Evolutionary conservation across 2,329 filamentous ascomycete genomes (phyloP).

Genomic region (Penicillium sp.): DNA sequence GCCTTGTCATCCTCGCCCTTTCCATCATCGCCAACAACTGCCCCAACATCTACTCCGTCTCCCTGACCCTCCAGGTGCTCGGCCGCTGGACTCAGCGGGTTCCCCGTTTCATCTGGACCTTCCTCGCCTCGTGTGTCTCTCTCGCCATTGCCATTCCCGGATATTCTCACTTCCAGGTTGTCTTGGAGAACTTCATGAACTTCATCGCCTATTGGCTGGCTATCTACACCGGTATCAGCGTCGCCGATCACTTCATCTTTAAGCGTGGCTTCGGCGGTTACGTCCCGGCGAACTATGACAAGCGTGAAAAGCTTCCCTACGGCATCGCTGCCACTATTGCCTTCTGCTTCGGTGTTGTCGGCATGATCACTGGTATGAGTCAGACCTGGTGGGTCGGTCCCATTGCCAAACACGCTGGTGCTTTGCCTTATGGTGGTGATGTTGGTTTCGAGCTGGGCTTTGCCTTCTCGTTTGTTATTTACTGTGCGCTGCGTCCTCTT

Average conservation of each 20-base stretch:
- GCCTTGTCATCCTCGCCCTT: constrained; percentile 65
- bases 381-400: constrained; percentile 70
- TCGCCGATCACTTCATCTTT: constrained; percentile 70
- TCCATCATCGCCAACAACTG: constrained; percentile 71
- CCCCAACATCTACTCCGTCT: constrained; percentile 71
- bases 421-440: constrained; percentile 52
- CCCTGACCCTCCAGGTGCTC: constrained; percentile 67
- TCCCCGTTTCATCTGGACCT: constrained; percentile 69
- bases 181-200: constrained; percentile 71
- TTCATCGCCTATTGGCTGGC: constrained; percentile 71
- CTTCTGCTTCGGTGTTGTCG: constrained; percentile 64
- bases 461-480: constrained; percentile 57
- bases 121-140: constrained; percentile 62
- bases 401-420: constrained; percentile 61
- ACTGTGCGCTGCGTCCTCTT: constrained; percentile 52
- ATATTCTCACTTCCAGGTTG: constrained; percentile 63
- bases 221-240: constrained; percentile 67
- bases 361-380: constrained; percentile 69
- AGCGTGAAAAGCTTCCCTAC: constrained; percentile 59
- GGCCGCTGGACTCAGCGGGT: constrained; percentile 59
- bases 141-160: constrained; percentile 70
- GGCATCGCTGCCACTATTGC: constrained; percentile 64
- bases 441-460: constrained; percentile 68
- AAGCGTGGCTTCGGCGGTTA: constrained; percentile 64
- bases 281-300: constrained; percentile 58